These are phyloP conservation scores for Paradendryphiella salina DNA, from an alignment of 2,329 filamentous ascomycete species.

Conservation along the genomic window DNA sequence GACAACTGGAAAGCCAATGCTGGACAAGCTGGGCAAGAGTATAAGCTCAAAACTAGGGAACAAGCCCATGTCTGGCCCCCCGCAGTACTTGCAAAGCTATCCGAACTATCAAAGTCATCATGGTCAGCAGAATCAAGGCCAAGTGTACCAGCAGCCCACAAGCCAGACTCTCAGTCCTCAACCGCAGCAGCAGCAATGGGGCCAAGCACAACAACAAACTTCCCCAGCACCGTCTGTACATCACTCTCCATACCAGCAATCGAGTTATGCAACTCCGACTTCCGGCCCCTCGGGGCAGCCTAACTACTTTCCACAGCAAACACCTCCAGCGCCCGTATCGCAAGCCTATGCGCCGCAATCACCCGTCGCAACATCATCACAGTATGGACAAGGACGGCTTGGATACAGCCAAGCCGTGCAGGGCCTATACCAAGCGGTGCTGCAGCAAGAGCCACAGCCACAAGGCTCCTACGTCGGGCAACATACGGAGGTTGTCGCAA, in stretches of 20 bases:
- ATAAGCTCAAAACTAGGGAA: conserved; percentile 41
- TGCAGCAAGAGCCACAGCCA: background rate
- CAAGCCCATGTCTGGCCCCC: conserved; percentile 30
- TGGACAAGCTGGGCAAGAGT: conserved; percentile 44
- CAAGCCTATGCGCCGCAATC: conserved; percentile 21
- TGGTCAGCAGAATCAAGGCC: conserved; percentile 24
- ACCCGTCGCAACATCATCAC: conserved; percentile 14
- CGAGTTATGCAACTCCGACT: conserved; percentile 27
- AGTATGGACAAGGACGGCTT: conserved; percentile 22
- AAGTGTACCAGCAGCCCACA: conserved; percentile 23
- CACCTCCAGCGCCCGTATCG: conserved; percentile 7
- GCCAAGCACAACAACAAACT: conserved; percentile 25
- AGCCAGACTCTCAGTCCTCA: conserved; percentile 22
- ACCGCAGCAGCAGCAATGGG: conserved; percentile 15
- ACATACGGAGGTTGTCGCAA: conserved; percentile 34
- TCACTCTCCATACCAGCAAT: conserved; percentile 33
- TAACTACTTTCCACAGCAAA: conserved; percentile 36
- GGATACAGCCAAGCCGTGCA: conserved; percentile 11
- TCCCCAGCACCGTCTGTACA: conserved; percentile 23
- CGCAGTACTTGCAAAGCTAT: conserved; percentile 39
- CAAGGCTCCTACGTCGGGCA: conserved; percentile 24
- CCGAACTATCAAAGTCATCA: conserved; percentile 40
- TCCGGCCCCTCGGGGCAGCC: conserved; percentile 28
- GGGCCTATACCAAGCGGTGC: background rate
- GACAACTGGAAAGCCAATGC: conserved; percentile 42